A percentile compares a stretch with the other conserved stretches of the same genome.
Evolutionary conservation across 2,329 filamentous ascomycete species (phyloP).

Genomic region (Exophiala sp.): DNA sequence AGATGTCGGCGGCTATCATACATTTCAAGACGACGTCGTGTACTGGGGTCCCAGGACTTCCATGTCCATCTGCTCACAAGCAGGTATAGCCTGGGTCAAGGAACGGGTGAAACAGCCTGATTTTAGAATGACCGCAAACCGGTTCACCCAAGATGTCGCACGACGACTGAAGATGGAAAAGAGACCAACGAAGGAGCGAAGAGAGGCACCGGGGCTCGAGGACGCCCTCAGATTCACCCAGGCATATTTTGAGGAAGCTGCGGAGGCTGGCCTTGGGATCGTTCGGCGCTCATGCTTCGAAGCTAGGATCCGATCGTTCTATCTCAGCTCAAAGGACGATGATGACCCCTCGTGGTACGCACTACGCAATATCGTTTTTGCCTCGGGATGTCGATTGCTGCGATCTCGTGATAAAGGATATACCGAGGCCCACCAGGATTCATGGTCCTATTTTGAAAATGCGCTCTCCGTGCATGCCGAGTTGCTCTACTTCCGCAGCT

Average conservation of each 20-base stretch:
- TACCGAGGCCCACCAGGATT: constrained; percentile 3
- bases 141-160: neutral
- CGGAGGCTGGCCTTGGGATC: constrained; percentile 2
- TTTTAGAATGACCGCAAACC: neutral
- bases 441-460: constrained; percentile 9
- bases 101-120: neutral
- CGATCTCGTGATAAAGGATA: neutral
- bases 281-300: constrained; percentile 4
- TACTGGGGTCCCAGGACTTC: constrained; percentile 1
- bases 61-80: constrained; percentile 4
- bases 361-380: constrained; percentile 4
- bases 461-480: constrained; percentile 9
- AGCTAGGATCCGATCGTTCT: constrained; percentile 2
- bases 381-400: constrained; percentile 2
- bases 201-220: constrained; percentile 18
- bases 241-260: constrained; percentile 5
- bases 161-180: neutral
- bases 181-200: neutral
- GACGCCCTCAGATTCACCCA: constrained; percentile 4
- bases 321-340: neutral
- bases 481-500: constrained; percentile 1
- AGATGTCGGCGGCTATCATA: neutral
- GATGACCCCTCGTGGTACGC: constrained; percentile 8
- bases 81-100: constrained; percentile 7
- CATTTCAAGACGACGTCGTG: neutral